Evolutionary conservation across 257 asterid genomes (phyloP), one percentile per base, ranked within the genome.

Genomic region (Solanum appendiculatum): DNA sequence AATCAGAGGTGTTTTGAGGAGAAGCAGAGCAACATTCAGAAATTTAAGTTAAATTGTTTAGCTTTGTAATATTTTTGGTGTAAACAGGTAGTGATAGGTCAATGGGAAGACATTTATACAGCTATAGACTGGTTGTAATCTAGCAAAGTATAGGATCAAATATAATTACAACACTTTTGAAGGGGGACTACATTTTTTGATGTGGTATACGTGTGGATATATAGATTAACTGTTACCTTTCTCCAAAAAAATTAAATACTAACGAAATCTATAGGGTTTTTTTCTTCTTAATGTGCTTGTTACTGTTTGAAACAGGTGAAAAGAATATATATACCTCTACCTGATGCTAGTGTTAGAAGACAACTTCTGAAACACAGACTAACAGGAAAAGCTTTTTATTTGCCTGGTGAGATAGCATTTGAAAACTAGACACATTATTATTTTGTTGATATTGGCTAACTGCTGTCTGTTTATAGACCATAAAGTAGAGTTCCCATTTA

Each of bases 291-390:
- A 85, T 46, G 44, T 73, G 80, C 51, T 85, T 85, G 85, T 27
- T 68, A 46, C 87, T 77, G n/a, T 60, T 48, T 86, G 87, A 54
- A 87, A 87, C 91, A 97, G 99, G 99, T 97, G 90, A 97, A 97
- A 93, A 95, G 95, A 90, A 97, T 97, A 85, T 97, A 97, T 91
- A 96, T 97, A 72, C 99, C 99, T 87, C 89, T 97, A 90, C 99
- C 99, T 77, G 99, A 97, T 93, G 90, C 90, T 78, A 92, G 90
- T 75, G 98, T 98, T 83, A 94, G 99, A 89, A 92, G 93, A 87
- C 91, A 92, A 86, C 99, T 97, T 88, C 87, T 97, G 87, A 93
- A 91, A 91, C 97, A 97, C 91, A 94, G 93, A 93, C 99, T 97
- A 87, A 96, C 92, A 93, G 98, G 98, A 86, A 90, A 91, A 56